phyloP scores from a whole-genome alignment of 73 alveolate genomes.

The Effrenium voratum region DNA sequence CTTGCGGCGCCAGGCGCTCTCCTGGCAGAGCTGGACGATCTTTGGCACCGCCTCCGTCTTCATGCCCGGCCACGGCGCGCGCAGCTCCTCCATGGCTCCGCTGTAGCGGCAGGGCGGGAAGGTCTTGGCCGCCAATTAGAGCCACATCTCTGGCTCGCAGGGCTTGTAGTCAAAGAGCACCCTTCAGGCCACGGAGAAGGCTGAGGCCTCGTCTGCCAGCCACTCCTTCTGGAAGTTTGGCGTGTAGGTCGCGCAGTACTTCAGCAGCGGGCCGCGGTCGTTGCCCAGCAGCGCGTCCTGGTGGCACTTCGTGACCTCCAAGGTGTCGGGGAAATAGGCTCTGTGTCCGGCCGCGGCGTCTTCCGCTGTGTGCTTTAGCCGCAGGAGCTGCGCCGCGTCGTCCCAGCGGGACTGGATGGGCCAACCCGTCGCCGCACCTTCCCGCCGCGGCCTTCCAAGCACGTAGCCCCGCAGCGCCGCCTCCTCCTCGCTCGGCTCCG shows the following conservation, averaged over 20 bases:
- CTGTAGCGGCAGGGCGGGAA: not conserved
- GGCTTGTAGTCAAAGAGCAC: not conserved
- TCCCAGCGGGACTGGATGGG: not conserved
- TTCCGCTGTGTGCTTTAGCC: not conserved
- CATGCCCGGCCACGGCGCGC: not conserved
- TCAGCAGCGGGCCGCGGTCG: not conserved
- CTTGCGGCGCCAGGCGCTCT: not conserved
- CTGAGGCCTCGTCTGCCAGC: not conserved
- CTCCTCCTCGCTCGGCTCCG: not conserved
- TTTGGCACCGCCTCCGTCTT: not conserved
- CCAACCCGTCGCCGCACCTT: not conserved
- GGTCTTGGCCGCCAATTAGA: not conserved
- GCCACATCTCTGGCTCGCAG: not conserved
- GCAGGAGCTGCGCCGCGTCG: not conserved
- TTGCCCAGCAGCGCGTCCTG: not conserved
- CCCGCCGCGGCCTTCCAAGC: conserved; percentile 29
- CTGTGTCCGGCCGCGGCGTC: not conserved
- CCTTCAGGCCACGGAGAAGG: not conserved
- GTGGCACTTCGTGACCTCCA: not conserved
- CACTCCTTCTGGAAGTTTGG: not conserved
- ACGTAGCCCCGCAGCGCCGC: conserved; percentile 11
- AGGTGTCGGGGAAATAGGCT: not conserved
- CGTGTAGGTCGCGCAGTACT: not conserved
- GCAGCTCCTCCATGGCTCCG: not conserved
- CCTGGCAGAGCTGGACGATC: not conserved